Evolutionary conservation across 108 stramenopile species (phyloP).

Genomic region (Skeletonema tropicum): DNA sequence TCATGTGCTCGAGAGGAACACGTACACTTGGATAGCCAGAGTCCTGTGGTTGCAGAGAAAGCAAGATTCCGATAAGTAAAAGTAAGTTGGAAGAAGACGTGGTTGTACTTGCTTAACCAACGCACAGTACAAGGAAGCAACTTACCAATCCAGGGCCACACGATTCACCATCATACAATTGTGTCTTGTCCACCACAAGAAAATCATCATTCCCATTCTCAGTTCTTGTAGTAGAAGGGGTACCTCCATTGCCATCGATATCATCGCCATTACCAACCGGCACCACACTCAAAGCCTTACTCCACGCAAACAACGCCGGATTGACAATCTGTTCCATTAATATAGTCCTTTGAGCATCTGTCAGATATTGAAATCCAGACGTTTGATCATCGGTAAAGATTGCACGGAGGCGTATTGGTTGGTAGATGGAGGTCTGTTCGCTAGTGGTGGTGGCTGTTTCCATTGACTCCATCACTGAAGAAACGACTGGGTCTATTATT

Average conservation of each 20-base stretch:
- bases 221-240: too few relatives aligned
- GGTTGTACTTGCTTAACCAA: too few relatives aligned
- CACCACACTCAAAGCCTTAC: conserved; percentile 71
- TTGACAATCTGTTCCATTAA: conserved; percentile 75
- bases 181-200: conserved; percentile 69
- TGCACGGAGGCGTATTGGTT: conserved; percentile 73
- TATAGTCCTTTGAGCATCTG: conserved; percentile 42
- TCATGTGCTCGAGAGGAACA: conserved; percentile 66
- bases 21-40: conserved; percentile 64
- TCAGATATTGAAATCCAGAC: conserved; percentile 55
- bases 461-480: neutral
- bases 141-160: conserved; percentile 74
- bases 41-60: conserved; percentile 26
- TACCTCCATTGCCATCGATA: neutral
- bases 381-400: conserved; percentile 65
- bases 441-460: neutral
- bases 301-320: conserved; percentile 82
- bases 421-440: conserved; percentile 37
- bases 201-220: conserved; percentile 27
- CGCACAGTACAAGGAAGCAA: neutral
- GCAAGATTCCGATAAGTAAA: neutral
- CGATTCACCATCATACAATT: conserved; percentile 68
- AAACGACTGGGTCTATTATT: neutral
- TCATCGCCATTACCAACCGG: conserved; percentile 49
- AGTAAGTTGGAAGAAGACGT: too few relatives aligned